Base-by-base conservation (phyloP, 2,329 filamentous ascomycete genomes). In the Cladosporium sp. region DNA sequence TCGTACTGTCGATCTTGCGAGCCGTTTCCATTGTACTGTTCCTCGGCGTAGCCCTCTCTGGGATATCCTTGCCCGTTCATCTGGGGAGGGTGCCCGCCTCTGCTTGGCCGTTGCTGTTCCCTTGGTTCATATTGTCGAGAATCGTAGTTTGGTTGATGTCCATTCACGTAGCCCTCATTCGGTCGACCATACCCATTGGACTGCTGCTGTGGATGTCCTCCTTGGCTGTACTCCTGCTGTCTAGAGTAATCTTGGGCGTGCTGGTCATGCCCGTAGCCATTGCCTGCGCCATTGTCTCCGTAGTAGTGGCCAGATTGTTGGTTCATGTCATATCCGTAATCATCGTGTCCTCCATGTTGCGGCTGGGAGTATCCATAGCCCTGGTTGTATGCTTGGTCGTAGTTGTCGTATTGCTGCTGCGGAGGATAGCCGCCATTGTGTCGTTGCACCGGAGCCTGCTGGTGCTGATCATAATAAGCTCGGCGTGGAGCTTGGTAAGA, bases 81-180 rank as follows among this genome's bases (percentile, higher is more conserved):
- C 25, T 43, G 52, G 12, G 25, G 47, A 30, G 47, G 28, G 20
- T 59, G 57, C 2, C 42, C 55, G n/a, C 22, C 37, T 39, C 61
- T 57, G 25, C 55, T 51, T 8, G 57, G 52, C 49, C 55, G 39
- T 19, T 61, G 59, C n/a, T 61, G 58, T 39, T 54, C 56, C 30
- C 51, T 57, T 20, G 42, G 60, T 25, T 69, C 64, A 62, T 63
- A 55, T 68, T 58, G 39, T 55, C 49, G 50, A 25, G 42, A 61
- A 60, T 58, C 67, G 64, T 58, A 59, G 25, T 59, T 39, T 39
- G 64, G 55, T 22, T 73, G 69, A 50, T 73, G 69, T 55, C 69
- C 70, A 34, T 72, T 66, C 40, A 71, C 66, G 66, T 70, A 74
- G 34, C 47, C 58, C n/a, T 60, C 42, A 11, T 40, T 49, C 11